Percentiles rank a stretch among this genome's conserved stretches.
phyloP scores from a whole-genome alignment of 441 rosid species.

The Corymbia calophylla region DNA sequence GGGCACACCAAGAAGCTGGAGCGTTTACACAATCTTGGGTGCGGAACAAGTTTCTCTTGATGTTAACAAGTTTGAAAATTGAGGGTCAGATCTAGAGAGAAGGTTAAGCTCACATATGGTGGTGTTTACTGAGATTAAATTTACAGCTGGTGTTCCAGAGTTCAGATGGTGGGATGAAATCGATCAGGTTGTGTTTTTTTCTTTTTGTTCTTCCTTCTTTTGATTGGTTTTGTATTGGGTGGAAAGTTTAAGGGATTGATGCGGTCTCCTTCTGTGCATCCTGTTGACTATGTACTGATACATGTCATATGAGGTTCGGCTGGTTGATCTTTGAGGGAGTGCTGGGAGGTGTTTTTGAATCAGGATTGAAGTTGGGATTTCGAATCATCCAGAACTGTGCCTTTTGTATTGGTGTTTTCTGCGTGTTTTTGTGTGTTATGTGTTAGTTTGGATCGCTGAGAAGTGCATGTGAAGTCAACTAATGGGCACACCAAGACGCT shows the following conservation, averaged over 20 bases:
- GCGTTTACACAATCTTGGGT: not conserved
- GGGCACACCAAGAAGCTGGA: not conserved
- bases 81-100: not conserved
- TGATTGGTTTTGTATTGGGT: not conserved
- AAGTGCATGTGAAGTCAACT: not conserved
- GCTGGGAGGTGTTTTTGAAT: not conserved
- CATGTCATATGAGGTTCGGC: not conserved
- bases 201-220: not conserved
- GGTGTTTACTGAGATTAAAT: not conserved
- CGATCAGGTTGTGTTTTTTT: slow-evolving; percentile 38
- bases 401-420: not conserved
- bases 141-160: not conserved
- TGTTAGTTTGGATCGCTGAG: not conserved
- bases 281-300: not conserved
- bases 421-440: not conserved
- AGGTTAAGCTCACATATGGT: not conserved
- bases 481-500: not conserved
- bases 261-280: not conserved
- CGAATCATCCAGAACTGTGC: not conserved
- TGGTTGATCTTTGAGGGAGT: not conserved
- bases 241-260: not conserved
- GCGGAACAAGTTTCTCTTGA: not conserved
- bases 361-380: not conserved
- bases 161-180: slow-evolving; percentile 86
- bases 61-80: not conserved